Evolutionary conservation across 1,139 yeast genomes (phyloP).

Genomic region (Saccharomyces uvarum): DNA sequence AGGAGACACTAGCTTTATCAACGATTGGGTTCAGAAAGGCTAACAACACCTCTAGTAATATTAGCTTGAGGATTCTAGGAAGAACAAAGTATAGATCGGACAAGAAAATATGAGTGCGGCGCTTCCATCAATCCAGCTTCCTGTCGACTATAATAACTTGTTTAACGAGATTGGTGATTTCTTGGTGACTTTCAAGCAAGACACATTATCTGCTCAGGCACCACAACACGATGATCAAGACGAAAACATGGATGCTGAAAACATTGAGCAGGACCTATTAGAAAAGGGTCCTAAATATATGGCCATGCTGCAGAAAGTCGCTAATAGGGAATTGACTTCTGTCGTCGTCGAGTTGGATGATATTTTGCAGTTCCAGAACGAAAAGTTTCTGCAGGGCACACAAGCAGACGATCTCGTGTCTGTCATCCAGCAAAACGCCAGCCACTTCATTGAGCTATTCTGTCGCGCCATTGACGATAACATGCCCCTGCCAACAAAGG

Average conservation of each 20-base stretch:
- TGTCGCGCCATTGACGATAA: constrained; percentile 66
- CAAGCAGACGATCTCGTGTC: constrained; percentile 27
- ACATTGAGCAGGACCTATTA: constrained; percentile 13
- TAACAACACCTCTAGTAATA: background rate
- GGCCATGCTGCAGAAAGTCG: constrained; percentile 65
- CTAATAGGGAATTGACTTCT: constrained; percentile 71
- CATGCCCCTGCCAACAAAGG: constrained; percentile 75
- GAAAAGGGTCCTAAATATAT: constrained; percentile 65
- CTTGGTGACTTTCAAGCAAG: constrained; percentile 47
- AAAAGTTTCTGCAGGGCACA: constrained; percentile 23
- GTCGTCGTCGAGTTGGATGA: constrained; percentile 79
- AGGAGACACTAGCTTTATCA: background rate
- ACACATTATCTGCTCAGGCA: constrained; percentile 16
- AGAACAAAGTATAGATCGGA: background rate
- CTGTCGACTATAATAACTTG: constrained; percentile 55
- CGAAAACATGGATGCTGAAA: constrained; percentile 19
- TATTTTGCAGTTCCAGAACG: constrained; percentile 52
- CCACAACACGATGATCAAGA: constrained; percentile 28
- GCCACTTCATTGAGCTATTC: constrained; percentile 72
- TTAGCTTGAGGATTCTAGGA: background rate
- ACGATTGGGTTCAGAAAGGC: background rate
- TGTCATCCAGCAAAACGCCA: constrained; percentile 58
- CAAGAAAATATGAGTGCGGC: constrained; percentile 24
- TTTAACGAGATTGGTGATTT: constrained; percentile 49
- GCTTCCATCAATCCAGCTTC: constrained; percentile 40